Evolutionary conservation across 2,329 filamentous ascomycete species (phyloP).

Genomic region (Zasmidium citrigriseum): DNA sequence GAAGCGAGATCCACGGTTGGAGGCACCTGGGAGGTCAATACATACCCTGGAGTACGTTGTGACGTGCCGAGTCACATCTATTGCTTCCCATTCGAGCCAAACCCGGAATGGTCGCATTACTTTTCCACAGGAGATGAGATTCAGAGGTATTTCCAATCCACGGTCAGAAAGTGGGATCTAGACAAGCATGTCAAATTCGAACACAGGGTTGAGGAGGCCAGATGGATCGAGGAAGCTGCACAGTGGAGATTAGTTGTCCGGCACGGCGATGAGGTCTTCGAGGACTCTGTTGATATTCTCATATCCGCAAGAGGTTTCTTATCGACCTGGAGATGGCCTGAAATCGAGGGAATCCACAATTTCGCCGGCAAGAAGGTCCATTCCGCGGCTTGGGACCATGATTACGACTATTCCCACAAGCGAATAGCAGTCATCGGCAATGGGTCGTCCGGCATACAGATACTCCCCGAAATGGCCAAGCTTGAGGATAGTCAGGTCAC

Average conservation of each 20-base stretch:
- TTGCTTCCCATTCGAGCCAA: conserved; percentile 39
- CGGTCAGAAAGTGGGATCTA: conserved; percentile 42
- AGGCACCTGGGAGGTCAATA: conserved; percentile 41
- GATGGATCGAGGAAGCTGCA: conserved; percentile 40
- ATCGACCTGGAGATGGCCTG: conserved; percentile 37
- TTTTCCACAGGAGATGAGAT: conserved; percentile 46
- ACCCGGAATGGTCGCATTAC: conserved; percentile 32
- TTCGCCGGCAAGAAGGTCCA: conserved; percentile 41
- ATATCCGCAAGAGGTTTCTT: conserved; percentile 33
- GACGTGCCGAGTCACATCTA: conserved; percentile 31
- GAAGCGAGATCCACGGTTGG: conserved; percentile 40
- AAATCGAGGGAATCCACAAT: conserved; percentile 36
- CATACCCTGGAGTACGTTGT: conserved; percentile 31
- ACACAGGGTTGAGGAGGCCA: conserved; percentile 39
- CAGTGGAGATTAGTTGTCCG: conserved; percentile 42
- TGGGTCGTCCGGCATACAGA: conserved; percentile 43
- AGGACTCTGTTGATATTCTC: conserved; percentile 39
- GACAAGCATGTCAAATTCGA: conserved; percentile 42
- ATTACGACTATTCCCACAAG: conserved; percentile 33
- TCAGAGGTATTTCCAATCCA: conserved; percentile 42
- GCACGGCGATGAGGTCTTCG: conserved; percentile 27
- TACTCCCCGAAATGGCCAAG: conserved; percentile 39
- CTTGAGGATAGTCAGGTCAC: conserved; percentile 32
- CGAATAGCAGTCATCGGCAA: conserved; percentile 36
- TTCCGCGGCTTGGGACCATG: conserved; percentile 35